Percentiles rank a stretch among this genome's conserved stretches.
phyloP scores from a whole-genome alignment of 2,329 filamentous ascomycete genomes.

The Thielaviopsis punctulata region DNA sequence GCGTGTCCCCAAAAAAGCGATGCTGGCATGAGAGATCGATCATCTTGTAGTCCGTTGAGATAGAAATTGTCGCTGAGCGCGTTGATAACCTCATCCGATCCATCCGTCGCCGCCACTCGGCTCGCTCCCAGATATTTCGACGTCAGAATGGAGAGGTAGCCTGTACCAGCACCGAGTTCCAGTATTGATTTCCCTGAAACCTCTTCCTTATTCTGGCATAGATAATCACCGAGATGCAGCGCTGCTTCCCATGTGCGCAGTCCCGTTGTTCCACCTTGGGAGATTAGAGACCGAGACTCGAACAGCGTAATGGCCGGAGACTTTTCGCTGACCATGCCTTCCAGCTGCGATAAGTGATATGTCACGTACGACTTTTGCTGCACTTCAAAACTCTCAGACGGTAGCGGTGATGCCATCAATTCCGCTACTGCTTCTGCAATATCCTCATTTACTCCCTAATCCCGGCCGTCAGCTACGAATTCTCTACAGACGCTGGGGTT shows the following conservation, averaged over 20 bases:
- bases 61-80: constrained; percentile 49
- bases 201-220: constrained; percentile 30
- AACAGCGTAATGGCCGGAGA: constrained; percentile 38
- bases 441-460: constrained; percentile 66
- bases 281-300: constrained; percentile 52
- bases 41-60: constrained; percentile 45
- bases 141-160: constrained; percentile 57
- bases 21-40: constrained; percentile 13
- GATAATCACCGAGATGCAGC: constrained; percentile 53
- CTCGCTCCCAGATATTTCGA: constrained; percentile 44
- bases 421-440: constrained; percentile 52
- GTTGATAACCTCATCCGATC: constrained; percentile 54
- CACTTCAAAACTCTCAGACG: constrained; percentile 45
- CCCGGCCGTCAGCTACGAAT: constrained; percentile 3
- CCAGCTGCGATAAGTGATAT: constrained; percentile 35
- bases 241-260: constrained; percentile 70
- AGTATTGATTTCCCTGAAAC: constrained; percentile 42
- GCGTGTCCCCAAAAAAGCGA: constrained; percentile 45
- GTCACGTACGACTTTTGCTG: constrained; percentile 62
- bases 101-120: constrained; percentile 54
- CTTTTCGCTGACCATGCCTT: neutral
- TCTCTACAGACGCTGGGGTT: neutral
- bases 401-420: constrained; percentile 45
- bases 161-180: constrained; percentile 62
- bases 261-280: constrained; percentile 56